A percentile compares a stretch with the other conserved stretches of the same genome.
These are phyloP conservation scores for Oidium heveae DNA, from an alignment of 2,329 filamentous ascomycete genomes.

Conservation along the genomic window DNA sequence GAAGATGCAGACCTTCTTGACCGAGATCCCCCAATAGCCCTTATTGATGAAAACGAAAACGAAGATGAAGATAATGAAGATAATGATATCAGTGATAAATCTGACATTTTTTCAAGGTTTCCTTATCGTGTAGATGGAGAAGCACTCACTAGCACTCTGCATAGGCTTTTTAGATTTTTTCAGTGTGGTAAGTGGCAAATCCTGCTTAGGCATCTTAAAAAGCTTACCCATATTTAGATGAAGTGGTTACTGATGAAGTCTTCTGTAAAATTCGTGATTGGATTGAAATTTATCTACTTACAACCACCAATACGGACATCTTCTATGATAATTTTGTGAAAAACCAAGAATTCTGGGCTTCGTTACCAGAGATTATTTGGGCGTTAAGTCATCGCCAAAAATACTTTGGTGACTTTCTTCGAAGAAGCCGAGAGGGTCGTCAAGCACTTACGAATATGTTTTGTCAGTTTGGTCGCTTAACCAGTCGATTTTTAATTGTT, in stretches of 20 bases:
- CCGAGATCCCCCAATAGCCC: conserved; percentile 9
- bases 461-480: conserved; percentile 19
- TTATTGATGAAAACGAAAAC: conserved; percentile 11
- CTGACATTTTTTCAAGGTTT: conserved; percentile 22
- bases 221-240: conserved; percentile 14
- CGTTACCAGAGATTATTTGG: conserved; percentile 25
- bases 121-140: conserved; percentile 16
- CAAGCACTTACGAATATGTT: conserved; percentile 11
- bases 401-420: conserved; percentile 13
- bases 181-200: conserved; percentile 16
- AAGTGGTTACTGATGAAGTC: conserved; percentile 19
- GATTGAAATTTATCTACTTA: conserved; percentile 25
- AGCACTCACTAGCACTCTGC: conserved; percentile 5
- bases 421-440: conserved; percentile 6
- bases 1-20: conserved; percentile 8
- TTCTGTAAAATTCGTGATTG: conserved; percentile 22
- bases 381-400: conserved; percentile 19
- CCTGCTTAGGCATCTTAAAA: background rate
- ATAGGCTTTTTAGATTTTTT: conserved; percentile 12
- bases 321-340: conserved; percentile 20
- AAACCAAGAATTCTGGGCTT: conserved; percentile 25
- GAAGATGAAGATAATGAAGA: conserved; percentile 10
- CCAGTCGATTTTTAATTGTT: conserved; percentile 25
- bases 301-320: conserved; percentile 12
- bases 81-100: conserved; percentile 12